These are phyloP conservation scores for Epichloe elymi DNA, from an alignment of 2,329 filamentous ascomycete species.

Conservation along the genomic window DNA sequence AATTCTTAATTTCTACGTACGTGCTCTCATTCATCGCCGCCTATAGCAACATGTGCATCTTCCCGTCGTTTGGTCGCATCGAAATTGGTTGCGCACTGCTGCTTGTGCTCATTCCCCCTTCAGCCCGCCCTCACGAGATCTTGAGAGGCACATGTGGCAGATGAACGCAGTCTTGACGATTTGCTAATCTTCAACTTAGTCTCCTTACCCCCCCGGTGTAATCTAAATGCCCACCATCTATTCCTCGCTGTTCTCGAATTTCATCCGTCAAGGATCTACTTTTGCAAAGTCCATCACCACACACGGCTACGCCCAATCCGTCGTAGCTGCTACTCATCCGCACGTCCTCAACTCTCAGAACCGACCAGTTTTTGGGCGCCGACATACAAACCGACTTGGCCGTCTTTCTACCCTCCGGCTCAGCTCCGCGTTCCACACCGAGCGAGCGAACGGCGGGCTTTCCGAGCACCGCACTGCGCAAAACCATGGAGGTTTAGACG, in stretches of 20 bases:
- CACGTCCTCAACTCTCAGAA: constrained; percentile 64
- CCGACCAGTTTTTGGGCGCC: constrained; percentile 48
- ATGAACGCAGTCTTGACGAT: neutral
- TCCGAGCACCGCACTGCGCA: constrained; percentile 41
- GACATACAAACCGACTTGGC: constrained; percentile 40
- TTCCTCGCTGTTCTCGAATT: constrained; percentile 57
- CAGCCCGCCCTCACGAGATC: neutral
- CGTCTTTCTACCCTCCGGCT: constrained; percentile 47
- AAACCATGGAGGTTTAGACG: constrained; percentile 59
- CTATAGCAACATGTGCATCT: neutral
- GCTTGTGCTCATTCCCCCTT: neutral
- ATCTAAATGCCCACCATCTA: constrained; percentile 83
- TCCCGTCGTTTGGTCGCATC: neutral
- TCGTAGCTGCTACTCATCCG: constrained; percentile 83
- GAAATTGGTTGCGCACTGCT: neutral
- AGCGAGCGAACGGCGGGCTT: constrained; percentile 37
- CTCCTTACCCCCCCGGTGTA: constrained; percentile 47
- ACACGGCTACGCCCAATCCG: constrained; percentile 94
- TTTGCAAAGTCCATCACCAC: constrained; percentile 83
- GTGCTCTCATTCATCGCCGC: constrained; percentile 14
- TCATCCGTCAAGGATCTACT: constrained; percentile 88
- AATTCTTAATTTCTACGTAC: constrained; percentile 50
- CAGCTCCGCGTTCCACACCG: constrained; percentile 63
- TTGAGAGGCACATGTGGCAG: neutral
- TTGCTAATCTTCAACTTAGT: constrained; percentile 19